Percentiles rank a stretch among this genome's conserved stretches.
Conservation (phyloP, 129 eudicot species). For the Flaveria ramosissima region DNA sequence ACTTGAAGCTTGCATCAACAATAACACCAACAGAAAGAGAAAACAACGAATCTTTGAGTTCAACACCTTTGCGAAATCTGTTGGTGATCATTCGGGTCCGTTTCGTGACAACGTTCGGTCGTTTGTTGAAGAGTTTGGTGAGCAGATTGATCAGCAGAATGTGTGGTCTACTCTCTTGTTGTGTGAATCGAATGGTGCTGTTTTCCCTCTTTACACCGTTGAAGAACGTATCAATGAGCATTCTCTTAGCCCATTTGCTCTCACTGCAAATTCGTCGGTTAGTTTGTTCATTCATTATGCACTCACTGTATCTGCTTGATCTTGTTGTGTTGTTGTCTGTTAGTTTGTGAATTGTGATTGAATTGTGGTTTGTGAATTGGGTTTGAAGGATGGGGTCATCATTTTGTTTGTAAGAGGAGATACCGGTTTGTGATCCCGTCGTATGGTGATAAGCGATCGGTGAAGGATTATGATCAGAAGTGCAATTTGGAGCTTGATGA, state of each 20-base stretch:
- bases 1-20: slow-evolving; percentile 39
- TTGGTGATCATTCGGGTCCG: slow-evolving; percentile 28
- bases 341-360: background rate
- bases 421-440: slow-evolving; percentile 63
- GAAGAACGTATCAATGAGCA: slow-evolving; percentile 48
- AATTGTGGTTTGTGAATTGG: slow-evolving; percentile 17
- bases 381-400: slow-evolving; percentile 79
- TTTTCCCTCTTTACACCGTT: slow-evolving; percentile 48
- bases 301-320: background rate
- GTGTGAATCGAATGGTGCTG: slow-evolving; percentile 39
- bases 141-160: slow-evolving; percentile 30
- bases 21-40: slow-evolving; percentile 29
- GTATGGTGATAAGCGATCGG: slow-evolving; percentile 37
- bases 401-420: slow-evolving; percentile 63
- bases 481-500: slow-evolving; percentile 37
- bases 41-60: slow-evolving; percentile 42
- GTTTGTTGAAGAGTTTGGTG: slow-evolving; percentile 49
- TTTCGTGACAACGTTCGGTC: slow-evolving; percentile 58
- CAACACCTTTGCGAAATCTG: slow-evolving; percentile 27
- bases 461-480: slow-evolving; percentile 36
- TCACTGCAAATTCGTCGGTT: slow-evolving; percentile 69
- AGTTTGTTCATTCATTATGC: background rate
- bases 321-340: too few species aligned
- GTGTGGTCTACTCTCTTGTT: slow-evolving; percentile 49
- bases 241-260: slow-evolving; percentile 46